Evolutionary conservation across 2,329 filamentous ascomycete species (phyloP).

Genomic region (Xylaria digitata): DNA sequence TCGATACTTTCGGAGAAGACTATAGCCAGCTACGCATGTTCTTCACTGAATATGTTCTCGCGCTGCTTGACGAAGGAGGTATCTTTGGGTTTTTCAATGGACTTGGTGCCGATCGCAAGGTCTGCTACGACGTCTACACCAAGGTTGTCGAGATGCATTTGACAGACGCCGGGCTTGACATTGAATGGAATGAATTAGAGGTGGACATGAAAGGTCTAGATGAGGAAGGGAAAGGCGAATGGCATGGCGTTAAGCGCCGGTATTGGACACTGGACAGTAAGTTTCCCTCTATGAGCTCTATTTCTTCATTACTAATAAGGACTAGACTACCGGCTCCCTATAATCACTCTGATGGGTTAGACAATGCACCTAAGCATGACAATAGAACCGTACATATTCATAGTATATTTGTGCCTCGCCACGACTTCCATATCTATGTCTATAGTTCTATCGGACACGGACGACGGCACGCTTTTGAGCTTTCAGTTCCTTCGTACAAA

Average conservation of each 20-base stretch:
- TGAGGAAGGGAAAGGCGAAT: slow-evolving; percentile 76
- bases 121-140: slow-evolving; percentile 97
- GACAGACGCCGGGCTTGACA: slow-evolving; percentile 87
- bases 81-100: slow-evolving; percentile 91
- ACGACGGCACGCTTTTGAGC: slow-evolving; percentile 18
- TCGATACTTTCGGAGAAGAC: slow-evolving; percentile 96
- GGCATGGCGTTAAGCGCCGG: slow-evolving; percentile 86
- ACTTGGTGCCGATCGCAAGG: slow-evolving; percentile 87
- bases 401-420: slow-evolving; percentile 25
- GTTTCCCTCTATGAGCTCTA: slow-evolving; percentile 45
- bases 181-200: slow-evolving; percentile 83
- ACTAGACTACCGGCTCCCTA: slow-evolving; percentile 76
- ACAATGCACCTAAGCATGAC: slow-evolving; percentile 5
- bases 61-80: slow-evolving; percentile 76
- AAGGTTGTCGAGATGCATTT: slow-evolving; percentile 93
- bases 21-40: slow-evolving; percentile 87
- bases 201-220: slow-evolving; percentile 76
- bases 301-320: slow-evolving; percentile 45
- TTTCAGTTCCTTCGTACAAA: slow-evolving; percentile 29
- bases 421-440: slow-evolving; percentile 32
- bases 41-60: slow-evolving; percentile 88
- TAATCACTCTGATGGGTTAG: slow-evolving; percentile 78
- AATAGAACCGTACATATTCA: slow-evolving; percentile 23
- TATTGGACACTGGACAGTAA: slow-evolving; percentile 88
- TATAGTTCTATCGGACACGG: slow-evolving; percentile 39